Evolutionary conservation across 164 flowering plant genomes (phyloP).

Genomic region (Vitis rupestris): DNA sequence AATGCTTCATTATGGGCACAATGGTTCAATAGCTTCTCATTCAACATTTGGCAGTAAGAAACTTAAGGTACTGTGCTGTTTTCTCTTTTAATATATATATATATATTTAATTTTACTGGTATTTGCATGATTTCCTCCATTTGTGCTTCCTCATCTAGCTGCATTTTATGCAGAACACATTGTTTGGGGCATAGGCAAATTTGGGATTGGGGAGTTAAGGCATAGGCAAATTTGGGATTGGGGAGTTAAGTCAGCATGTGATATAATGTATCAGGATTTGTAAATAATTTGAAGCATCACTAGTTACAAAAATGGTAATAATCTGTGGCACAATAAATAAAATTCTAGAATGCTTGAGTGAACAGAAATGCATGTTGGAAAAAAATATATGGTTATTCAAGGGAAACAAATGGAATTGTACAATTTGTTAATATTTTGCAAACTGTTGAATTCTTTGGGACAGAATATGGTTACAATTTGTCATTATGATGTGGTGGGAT

Average conservation of each 20-base stretch:
- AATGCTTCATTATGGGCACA: constrained; percentile 51
- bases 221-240: neutral
- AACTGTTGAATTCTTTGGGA: neutral
- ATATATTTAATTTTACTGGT: neutral
- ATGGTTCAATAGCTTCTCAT: constrained; percentile 42
- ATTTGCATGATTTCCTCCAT: neutral
- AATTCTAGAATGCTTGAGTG: no score
- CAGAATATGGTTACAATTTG: neutral
- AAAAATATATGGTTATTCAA: neutral
- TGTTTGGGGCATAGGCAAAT: neutral
- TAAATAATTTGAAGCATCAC: no score
- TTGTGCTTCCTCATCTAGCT: neutral
- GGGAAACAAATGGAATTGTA: neutral
- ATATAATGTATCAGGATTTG: neutral
- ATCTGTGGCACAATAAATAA: no score
- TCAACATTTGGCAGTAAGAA: constrained; percentile 47
- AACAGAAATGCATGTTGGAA: neutral
- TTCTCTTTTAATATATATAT: neutral
- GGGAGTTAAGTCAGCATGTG: neutral
- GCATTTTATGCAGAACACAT: neutral
- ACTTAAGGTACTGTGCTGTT: constrained; percentile 34
- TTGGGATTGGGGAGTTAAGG: neutral
- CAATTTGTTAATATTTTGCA: neutral
- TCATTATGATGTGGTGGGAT: no score
- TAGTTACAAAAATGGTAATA: no score